These are phyloP conservation scores for Boletus pseudopeckii DNA, from an alignment of 768 basidiomycete genomes.

Conservation along the genomic window DNA sequence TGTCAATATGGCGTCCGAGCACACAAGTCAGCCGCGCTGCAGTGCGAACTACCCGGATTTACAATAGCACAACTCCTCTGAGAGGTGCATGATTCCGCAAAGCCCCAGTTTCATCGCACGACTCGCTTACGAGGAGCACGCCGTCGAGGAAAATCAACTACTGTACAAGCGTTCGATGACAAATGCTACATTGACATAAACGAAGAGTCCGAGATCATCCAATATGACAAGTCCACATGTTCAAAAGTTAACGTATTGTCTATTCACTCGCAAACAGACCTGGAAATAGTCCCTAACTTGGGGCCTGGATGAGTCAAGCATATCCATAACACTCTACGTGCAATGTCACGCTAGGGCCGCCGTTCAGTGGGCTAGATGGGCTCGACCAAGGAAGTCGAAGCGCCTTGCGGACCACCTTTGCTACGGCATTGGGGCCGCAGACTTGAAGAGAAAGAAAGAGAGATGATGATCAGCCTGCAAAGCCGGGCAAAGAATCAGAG, in stretches of 20 bases:
- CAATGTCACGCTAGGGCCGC: slow-evolving; percentile 33
- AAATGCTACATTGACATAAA: neutral
- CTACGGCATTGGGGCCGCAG: slow-evolving; percentile 42
- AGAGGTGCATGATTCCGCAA: neutral
- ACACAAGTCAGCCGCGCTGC: neutral
- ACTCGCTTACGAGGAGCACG: neutral
- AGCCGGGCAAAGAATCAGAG: no score
- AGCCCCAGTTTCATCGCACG: neutral
- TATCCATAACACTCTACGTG: slow-evolving; percentile 36
- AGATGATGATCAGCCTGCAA: neutral
- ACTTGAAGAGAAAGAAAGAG: neutral
- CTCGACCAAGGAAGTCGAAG: slow-evolving; percentile 33
- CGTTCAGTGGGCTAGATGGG: slow-evolving; percentile 27
- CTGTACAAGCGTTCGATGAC: neutral
- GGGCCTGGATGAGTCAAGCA: slow-evolving; percentile 8
- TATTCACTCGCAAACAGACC: neutral
- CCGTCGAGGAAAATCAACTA: neutral
- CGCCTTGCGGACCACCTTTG: slow-evolving; percentile 33
- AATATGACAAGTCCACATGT: neutral
- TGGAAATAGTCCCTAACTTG: neutral
- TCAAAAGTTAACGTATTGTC: neutral
- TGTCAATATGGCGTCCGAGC: neutral
- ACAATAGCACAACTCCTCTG: no score
- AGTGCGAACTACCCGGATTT: neutral
- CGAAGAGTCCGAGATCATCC: neutral